These are phyloP conservation scores for Rhizophagus clarus DNA, from an alignment of 192 early-diverging fungal species.

Conservation along the genomic window DNA sequence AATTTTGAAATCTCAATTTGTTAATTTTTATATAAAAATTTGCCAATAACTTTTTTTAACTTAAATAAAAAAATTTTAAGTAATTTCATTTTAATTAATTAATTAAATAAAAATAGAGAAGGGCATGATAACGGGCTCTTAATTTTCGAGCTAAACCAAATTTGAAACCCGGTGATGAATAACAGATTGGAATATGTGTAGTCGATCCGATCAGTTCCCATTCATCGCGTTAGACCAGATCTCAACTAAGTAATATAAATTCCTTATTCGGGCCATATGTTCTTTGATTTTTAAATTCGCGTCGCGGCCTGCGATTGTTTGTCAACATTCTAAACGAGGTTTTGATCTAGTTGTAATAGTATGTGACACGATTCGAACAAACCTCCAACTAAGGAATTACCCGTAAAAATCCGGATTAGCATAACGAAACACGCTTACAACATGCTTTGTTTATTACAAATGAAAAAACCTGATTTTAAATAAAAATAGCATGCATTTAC, in stretches of 20 bases:
- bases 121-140: background rate
- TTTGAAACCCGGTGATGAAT: background rate
- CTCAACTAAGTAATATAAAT: background rate
- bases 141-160: background rate
- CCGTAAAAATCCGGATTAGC: background rate
- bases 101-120: background rate
- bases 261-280: background rate
- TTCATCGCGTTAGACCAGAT: background rate
- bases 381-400: background rate
- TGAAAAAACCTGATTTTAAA: background rate
- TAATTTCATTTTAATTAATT: background rate
- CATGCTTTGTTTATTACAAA: background rate
- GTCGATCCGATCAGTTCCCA: background rate
- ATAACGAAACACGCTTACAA: background rate
- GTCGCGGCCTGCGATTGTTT: background rate
- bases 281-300: background rate
- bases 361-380: background rate
- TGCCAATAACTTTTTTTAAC: background rate
- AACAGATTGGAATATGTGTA: background rate
- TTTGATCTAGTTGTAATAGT: background rate
- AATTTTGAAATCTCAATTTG: background rate
- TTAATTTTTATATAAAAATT: background rate
- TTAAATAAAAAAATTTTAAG: background rate
- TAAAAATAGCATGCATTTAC: background rate
- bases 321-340: background rate